Evolutionary conservation across 2,329 filamentous ascomycete species (phyloP).

Genomic region (Fusarium metavorans): DNA sequence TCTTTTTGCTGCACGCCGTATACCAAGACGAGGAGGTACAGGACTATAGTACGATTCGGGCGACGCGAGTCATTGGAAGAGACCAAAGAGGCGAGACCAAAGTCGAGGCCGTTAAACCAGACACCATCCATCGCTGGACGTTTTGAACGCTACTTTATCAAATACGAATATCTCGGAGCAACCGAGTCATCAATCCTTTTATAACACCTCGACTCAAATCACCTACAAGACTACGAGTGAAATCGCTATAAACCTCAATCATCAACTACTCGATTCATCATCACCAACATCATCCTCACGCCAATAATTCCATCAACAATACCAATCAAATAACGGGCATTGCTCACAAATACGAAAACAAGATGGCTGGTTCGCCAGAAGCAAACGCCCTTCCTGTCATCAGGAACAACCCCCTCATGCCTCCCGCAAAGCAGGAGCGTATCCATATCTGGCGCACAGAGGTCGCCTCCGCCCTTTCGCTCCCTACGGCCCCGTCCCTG

Average conservation of each 20-base stretch:
- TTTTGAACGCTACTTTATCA: background rate
- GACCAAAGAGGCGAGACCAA: background rate
- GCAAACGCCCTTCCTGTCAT: background rate
- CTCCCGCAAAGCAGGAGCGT: conserved; percentile 52
- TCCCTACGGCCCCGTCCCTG: conserved; percentile 46
- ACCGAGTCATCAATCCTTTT: background rate
- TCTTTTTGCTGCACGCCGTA: background rate
- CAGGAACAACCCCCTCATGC: conserved; percentile 44
- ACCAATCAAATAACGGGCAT: background rate
- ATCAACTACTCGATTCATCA: background rate
- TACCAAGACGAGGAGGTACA: background rate
- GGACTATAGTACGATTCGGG: background rate
- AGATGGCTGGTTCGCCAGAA: conserved; percentile 19
- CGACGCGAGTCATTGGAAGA: background rate
- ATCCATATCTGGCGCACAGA: conserved; percentile 65
- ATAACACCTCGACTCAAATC: background rate
- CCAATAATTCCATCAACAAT: background rate
- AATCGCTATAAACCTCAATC: background rate
- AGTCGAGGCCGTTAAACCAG: background rate
- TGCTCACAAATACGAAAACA: conserved; percentile 13
- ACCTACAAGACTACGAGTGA: background rate
- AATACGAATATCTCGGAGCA: background rate
- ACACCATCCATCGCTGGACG: background rate
- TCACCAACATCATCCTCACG: background rate
- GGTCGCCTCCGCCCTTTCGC: conserved; percentile 53